phyloP scores from a whole-genome alignment of 2,329 filamentous ascomycete genomes.

The Alternaria gansuensis region DNA sequence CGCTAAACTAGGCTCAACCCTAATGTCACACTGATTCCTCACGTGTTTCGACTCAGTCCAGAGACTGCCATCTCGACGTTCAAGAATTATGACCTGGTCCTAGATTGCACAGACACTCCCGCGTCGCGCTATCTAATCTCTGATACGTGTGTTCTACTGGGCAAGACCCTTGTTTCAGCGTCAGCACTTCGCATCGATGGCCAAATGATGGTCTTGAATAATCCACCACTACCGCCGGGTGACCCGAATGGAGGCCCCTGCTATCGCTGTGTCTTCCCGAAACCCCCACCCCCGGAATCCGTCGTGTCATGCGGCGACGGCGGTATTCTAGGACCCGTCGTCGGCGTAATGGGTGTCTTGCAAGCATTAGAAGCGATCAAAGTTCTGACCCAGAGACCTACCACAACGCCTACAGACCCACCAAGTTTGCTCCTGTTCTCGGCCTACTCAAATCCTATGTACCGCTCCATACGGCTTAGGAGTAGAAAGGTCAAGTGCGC shows the following conservation, averaged over 20 bases:
- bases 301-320: constrained; percentile 91
- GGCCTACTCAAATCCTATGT: constrained; percentile 63
- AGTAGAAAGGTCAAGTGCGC: constrained; percentile 74
- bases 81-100: constrained; percentile 77
- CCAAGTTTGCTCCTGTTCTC: constrained; percentile 64
- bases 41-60: constrained; percentile 72
- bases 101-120: constrained; percentile 96
- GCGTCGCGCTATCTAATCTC: constrained; percentile 92
- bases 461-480: constrained; percentile 79
- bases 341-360: constrained; percentile 90
- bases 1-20: constrained; percentile 71
- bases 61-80: constrained; percentile 74
- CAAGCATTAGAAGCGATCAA: constrained; percentile 92
- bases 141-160: constrained; percentile 82
- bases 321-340: constrained; percentile 89
- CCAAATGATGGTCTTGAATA: constrained; percentile 88
- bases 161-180: constrained; percentile 84
- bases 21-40: constrained; percentile 68
- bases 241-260: constrained; percentile 75
- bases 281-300: constrained; percentile 81
- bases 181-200: constrained; percentile 89
- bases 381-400: constrained; percentile 65
- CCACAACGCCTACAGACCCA: constrained; percentile 33
- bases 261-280: constrained; percentile 92
- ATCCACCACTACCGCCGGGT: constrained; percentile 71